These are phyloP conservation scores for Vigna angularis DNA, from an alignment of 306 rosid species.

Conservation along the genomic window DNA sequence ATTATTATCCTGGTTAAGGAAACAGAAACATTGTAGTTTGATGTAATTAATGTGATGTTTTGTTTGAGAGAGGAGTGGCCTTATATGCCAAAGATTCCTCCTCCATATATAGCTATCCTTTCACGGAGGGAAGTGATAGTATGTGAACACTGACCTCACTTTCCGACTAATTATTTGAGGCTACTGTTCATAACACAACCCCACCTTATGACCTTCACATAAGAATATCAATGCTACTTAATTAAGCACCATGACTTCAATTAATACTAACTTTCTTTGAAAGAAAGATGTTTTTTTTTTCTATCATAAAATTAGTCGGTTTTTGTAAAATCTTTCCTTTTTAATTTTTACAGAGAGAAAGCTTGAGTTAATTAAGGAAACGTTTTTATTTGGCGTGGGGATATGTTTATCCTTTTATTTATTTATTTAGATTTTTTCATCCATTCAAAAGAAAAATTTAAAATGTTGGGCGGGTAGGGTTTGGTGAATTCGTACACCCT, in stretches of 20 bases:
- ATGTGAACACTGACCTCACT: background rate
- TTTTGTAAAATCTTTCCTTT: too few species aligned
- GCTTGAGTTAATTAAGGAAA: too few species aligned
- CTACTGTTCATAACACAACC: background rate
- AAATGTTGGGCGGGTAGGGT: too few species aligned
- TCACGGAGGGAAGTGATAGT: constrained; percentile 14
- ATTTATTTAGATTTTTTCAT: background rate
- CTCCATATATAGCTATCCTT: background rate
- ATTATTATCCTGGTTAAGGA: constrained; percentile 28
- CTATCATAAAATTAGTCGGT: too few species aligned
- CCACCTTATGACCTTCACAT: background rate
- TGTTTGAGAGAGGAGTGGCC: background rate
- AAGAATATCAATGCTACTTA: background rate
- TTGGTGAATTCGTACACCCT: background rate
- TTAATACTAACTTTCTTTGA: too few species aligned
- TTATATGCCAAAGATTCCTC: constrained; percentile 43
- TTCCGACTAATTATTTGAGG: background rate
- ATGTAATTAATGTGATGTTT: constrained; percentile 20
- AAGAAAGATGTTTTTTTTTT: too few species aligned
- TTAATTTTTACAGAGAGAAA: too few species aligned
- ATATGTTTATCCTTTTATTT: background rate
- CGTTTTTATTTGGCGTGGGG: too few species aligned
- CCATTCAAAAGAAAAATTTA: background rate
- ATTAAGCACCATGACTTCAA: background rate
- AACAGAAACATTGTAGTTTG: constrained; percentile 22